These are phyloP conservation scores for Euptelea pleiosperma DNA, from an alignment of 164 flowering plant species.

Conservation along the genomic window DNA sequence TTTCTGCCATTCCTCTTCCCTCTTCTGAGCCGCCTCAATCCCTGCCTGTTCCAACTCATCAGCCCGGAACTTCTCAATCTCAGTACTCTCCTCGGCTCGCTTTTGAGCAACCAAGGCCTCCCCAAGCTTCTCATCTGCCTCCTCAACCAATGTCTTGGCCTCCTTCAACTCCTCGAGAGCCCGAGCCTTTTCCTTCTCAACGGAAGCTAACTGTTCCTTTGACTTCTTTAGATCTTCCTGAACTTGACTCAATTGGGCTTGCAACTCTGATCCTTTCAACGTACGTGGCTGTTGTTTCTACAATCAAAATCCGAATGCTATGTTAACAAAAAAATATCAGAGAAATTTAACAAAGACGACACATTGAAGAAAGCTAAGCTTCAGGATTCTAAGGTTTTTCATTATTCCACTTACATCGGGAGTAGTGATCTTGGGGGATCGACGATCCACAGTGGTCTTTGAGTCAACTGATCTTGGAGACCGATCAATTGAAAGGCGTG, in stretches of 20 bases:
- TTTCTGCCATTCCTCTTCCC: conserved; percentile 73
- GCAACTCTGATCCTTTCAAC: conserved; percentile 62
- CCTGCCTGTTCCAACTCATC: conserved; percentile 82
- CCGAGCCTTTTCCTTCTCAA: conserved; percentile 66
- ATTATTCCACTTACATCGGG: conserved; percentile 64
- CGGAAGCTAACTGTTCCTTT: conserved; percentile 51
- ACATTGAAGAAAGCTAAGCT: not conserved
- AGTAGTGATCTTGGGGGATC: conserved; percentile 50
- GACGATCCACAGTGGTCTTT: conserved; percentile 52
- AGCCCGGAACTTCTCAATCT: conserved; percentile 90
- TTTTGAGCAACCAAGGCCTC: conserved; percentile 85
- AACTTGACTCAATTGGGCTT: conserved; percentile 49
- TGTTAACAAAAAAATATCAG: conserved; percentile 4
- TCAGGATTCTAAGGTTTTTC: too few relatives aligned
- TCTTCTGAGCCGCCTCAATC: conserved; percentile 73
- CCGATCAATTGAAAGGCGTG: conserved; percentile 58
- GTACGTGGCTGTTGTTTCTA: conserved; percentile 54
- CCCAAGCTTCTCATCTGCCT: conserved; percentile 70
- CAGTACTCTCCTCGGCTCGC: conserved; percentile 76
- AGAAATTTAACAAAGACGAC: not conserved
- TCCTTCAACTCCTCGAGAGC: conserved; percentile 69
- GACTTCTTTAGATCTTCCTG: conserved; percentile 84
- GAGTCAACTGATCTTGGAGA: conserved; percentile 62
- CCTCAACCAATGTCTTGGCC: conserved; percentile 61
- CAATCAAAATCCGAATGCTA: conserved; percentile 13